Base-by-base conservation (phyloP, 371 early-diverging fungal genomes). In the Haplosporangium sp. region DNA sequence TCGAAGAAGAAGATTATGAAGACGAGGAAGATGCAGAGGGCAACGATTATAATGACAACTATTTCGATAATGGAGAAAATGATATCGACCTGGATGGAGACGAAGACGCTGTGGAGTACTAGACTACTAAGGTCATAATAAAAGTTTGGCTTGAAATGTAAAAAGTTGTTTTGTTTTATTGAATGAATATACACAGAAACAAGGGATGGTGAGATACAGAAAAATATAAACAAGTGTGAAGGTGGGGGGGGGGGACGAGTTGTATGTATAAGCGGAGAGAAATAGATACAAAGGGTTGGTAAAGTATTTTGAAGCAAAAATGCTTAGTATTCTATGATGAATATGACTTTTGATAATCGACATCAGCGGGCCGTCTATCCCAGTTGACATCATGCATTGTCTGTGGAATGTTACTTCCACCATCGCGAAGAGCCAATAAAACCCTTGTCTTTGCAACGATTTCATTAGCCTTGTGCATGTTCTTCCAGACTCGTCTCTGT, bases 31-130 rank as follows among this genome's bases (percentile, higher is more conserved):
- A 77, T 27, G 73, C 69, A 7, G 78, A 77, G 17, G 78, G 63
- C 9, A 66, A 69, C 65, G 78, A 77, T 20, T 77, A 77, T 40
- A 72, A 53, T 39, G 59, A 77, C 10, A 56, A 44, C 15, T 63
- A 77, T 60, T 77, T 77, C 62, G 78, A 77, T 42, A 73, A 77
- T 35, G 78, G 78, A 50, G 78, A 77, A 47, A 69, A 69, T 5
- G 78, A 77, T 39, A 65, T 73, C n/a, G 78, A 77, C 42, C 58
- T 67, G 17, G 76, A 62, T 35, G 67, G 48, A 7, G 78, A 77
- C 48, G 78, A 69, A 15, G 76, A 65, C 47, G 70, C 39, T 62
- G 65, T 50, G 45, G 71, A 57, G 69, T 74, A 74, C 60, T 68
- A 73, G 45, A 27, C 27, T 1, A 27, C 27, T 27, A 27, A 27